Base-by-base conservation (phyloP, 345 rosid species). In the Ceriops decandra region DNA sequence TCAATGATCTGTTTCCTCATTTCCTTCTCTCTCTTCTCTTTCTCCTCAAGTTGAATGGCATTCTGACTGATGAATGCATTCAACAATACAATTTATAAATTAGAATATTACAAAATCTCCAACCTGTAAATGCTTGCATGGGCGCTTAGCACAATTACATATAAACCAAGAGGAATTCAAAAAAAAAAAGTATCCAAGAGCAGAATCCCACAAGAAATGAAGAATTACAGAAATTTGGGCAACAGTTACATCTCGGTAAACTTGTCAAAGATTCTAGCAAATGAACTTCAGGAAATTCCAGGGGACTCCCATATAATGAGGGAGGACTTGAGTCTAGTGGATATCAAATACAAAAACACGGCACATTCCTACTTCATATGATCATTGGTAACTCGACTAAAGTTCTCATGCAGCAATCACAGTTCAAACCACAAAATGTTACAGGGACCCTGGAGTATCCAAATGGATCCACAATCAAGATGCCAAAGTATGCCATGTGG, bases 21-120 rank as follows among this genome's bases (percentile, higher is more conserved):
- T 47, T 77, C 80, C 67, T 77, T 77, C 67, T 77, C 80, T 19
- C 54, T 68, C 70, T 68, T 77, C 66, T 76, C 80, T 66, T 76
- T 76, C 64, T 76, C 80, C 69, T 76, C 80, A 19, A 76, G 80
- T 27, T 47, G 68, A 54, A 77, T 52, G 64, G 76, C 80, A 58
- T 77, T 77, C 46, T 63, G 73, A 33, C 80, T 77, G 70, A 32
- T 21, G 28, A 57, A 60, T 0, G 10, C 53, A 60, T n/a, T 11
- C 54, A 52, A 66, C 35, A 47, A n/a, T 21, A 68, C 10, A 8
- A 54, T 33, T 35, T 27, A 26, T 49, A 22, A 21, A 33, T 58
- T n/a, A 22, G 62, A 33, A 32, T 31, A 20, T 22, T 30, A 4
- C 27, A 58, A 52, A 21, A 51, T 24, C 31, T 16, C 10, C 6